Evolutionary conservation across 805 yeast genomes (phyloP), one percentile per base, ranked within the genome.

Genomic region (Hanseniaspora clermontiae): DNA sequence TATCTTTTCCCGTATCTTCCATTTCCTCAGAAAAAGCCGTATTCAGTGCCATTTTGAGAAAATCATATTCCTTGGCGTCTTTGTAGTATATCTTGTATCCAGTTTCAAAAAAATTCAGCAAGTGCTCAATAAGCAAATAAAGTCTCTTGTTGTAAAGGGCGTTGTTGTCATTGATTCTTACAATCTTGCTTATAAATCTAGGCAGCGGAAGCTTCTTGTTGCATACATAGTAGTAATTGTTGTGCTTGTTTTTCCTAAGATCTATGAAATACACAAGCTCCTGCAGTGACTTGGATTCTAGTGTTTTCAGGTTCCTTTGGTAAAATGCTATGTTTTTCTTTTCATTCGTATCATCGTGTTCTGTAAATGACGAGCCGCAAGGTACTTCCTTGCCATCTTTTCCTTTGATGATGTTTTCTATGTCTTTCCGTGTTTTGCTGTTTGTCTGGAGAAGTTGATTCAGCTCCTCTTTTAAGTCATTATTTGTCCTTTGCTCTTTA

Each of bases 181-280:
- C 27, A 4, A 39, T 37, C 31, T 53, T 53, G 10, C 46, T 27
- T 14, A 53, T 29, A 42, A 38, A 47, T 17, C 49, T 43, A 7
- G 57, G 57, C 2, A 53, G 47, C 2, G 50, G 57, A 1, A 53
- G 14, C 20, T 36, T 45, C 10, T 46, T 46, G 47, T 46, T 46
- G 24, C 57, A 53, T 11, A 53, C 39, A 34, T 53, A 53, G 14
- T 31, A 53, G 34, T 53, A 53, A 32, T 53, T 53, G 34, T 53
- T 53, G n/a, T 20, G 42, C 17, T 38, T 39, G 29, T 46, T 53
- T 32, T 32, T 46, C 31, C n/a, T 47, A 2, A 53, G 24, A 32
- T 53, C 51, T 34, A 53, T 17, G 19, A 53, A 43, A 5, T 34
- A 36, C 4, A 39, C 40, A 12, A 46, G 19, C 24, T 53, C 57